A percentile compares a stretch with the other conserved stretches of the same genome.
Conservation (phyloP, 768 basidiomycete species). For the Mycena sanguinolenta region DNA sequence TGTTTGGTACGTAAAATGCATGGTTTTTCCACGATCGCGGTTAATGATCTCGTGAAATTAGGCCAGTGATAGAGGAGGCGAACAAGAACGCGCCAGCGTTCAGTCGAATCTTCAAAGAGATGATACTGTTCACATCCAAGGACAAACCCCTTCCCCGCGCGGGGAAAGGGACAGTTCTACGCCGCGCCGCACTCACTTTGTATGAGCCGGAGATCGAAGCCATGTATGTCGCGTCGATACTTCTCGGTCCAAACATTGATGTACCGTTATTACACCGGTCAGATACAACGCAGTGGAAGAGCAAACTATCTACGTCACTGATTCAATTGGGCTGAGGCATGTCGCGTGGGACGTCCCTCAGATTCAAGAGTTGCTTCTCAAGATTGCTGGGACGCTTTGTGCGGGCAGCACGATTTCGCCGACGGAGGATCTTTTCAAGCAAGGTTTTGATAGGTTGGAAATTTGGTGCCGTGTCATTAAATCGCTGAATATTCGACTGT, state of each 20-base stretch:
- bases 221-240: conserved; percentile 45
- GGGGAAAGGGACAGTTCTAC: conserved; percentile 60
- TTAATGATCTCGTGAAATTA: too few relatives aligned
- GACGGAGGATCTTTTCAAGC: conserved; percentile 44
- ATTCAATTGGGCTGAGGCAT: conserved; percentile 27
- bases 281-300: conserved; percentile 46
- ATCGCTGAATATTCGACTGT: too few relatives aligned
- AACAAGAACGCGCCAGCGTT: conserved; percentile 55
- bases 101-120: conserved; percentile 62
- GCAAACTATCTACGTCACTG: conserved; percentile 29
- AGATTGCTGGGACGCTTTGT: conserved; percentile 32
- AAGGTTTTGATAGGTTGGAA: conserved; percentile 52
- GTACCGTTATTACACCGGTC: neutral
- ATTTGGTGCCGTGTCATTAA: too few relatives aligned
- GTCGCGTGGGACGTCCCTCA: conserved; percentile 27
- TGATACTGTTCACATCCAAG: conserved; percentile 59
- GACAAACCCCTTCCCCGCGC: conserved; percentile 58
- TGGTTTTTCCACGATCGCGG: too few relatives aligned
- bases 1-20: conserved; percentile 52
- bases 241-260: neutral
- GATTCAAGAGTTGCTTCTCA: conserved; percentile 44
- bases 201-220: conserved; percentile 59
- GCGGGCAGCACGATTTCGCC: too few relatives aligned
- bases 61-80: conserved; percentile 56
- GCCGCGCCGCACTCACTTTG: conserved; percentile 52